A percentile compares a stretch with the other conserved stretches of the same genome.
Conservation (phyloP, 2,329 filamentous ascomycete species). For the Nectriaceae sp. region DNA sequence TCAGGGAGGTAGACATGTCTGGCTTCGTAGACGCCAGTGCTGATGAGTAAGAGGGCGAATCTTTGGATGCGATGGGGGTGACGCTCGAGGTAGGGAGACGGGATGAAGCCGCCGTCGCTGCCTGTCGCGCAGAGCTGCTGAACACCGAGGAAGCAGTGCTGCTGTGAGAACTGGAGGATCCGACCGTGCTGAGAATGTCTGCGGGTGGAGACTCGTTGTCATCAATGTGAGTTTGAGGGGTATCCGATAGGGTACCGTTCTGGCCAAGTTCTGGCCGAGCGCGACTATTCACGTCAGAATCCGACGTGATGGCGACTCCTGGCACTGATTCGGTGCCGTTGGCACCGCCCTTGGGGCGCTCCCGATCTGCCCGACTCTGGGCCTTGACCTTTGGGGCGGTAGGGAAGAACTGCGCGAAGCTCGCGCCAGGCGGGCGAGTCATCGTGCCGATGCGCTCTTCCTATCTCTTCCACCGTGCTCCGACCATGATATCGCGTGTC, state of each 20-base stretch:
- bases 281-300: constrained; percentile 26
- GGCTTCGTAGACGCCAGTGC: constrained; percentile 52
- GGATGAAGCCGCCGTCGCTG: constrained; percentile 44
- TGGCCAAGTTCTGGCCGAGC: constrained; percentile 20
- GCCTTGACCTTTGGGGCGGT: constrained; percentile 68
- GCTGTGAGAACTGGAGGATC: constrained; percentile 71
- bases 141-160: constrained; percentile 74
- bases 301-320: constrained; percentile 23
- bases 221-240: constrained; percentile 41
- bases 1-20: constrained; percentile 55
- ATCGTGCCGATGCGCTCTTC: constrained; percentile 60
- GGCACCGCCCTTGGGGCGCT: constrained; percentile 29
- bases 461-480: constrained; percentile 54
- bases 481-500: constrained; percentile 57
- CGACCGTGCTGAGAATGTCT: constrained; percentile 70
- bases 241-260: constrained; percentile 26
- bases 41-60: constrained; percentile 53
- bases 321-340: constrained; percentile 22
- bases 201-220: constrained; percentile 61
- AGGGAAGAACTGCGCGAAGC: constrained; percentile 86
- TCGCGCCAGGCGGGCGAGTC: constrained; percentile 77
- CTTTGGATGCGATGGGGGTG: constrained; percentile 54
- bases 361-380: constrained; percentile 35
- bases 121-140: constrained; percentile 51
- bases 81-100: constrained; percentile 45